phyloP scores from a whole-genome alignment of 345 rosid species.

The Pugionium dolabratum region DNA sequence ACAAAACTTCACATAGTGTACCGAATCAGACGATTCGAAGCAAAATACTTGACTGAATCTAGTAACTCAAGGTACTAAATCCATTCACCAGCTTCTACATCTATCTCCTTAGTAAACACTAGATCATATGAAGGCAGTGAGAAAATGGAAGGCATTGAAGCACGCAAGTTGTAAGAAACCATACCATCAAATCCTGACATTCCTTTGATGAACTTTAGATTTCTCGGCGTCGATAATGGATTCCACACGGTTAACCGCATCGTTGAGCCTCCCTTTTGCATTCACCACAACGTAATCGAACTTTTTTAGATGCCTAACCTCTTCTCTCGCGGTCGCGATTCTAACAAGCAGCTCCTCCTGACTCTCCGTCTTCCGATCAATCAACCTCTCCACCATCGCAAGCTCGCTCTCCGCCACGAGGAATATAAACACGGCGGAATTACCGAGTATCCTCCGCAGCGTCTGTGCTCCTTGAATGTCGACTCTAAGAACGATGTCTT shows the following conservation, averaged over 20 bases:
- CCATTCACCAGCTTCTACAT: too few relatives aligned
- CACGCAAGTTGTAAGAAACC: neutral
- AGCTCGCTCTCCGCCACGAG: slow-evolving; percentile 85
- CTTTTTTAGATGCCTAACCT: slow-evolving; percentile 59
- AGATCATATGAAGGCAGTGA: too few relatives aligned
- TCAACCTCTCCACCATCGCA: slow-evolving; percentile 79
- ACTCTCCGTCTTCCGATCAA: slow-evolving; percentile 80
- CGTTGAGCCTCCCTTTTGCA: slow-evolving; percentile 77
- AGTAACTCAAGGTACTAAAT: too few relatives aligned
- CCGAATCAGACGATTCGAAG: too few relatives aligned
- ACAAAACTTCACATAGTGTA: too few relatives aligned
- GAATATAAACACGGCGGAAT: slow-evolving; percentile 73
- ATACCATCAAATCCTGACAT: slow-evolving; percentile 48
- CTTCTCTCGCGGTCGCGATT: slow-evolving; percentile 81
- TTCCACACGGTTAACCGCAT: slow-evolving; percentile 61
- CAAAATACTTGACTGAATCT: too few relatives aligned
- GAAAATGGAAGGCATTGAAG: too few relatives aligned
- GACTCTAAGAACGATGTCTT: slow-evolving; percentile 77
- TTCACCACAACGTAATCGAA: slow-evolving; percentile 88
- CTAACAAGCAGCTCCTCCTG: slow-evolving; percentile 76
- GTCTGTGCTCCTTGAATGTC: slow-evolving; percentile 91
- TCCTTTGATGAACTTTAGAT: slow-evolving; percentile 73
- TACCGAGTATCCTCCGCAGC: slow-evolving; percentile 63
- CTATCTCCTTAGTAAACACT: too few relatives aligned
- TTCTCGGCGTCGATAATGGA: slow-evolving; percentile 95